Percentiles rank a stretch among this genome's conserved stretches.
These are phyloP conservation scores for Cercospora sp. DNA, from an alignment of 2,329 filamentous ascomycete species.

Conservation along the genomic window DNA sequence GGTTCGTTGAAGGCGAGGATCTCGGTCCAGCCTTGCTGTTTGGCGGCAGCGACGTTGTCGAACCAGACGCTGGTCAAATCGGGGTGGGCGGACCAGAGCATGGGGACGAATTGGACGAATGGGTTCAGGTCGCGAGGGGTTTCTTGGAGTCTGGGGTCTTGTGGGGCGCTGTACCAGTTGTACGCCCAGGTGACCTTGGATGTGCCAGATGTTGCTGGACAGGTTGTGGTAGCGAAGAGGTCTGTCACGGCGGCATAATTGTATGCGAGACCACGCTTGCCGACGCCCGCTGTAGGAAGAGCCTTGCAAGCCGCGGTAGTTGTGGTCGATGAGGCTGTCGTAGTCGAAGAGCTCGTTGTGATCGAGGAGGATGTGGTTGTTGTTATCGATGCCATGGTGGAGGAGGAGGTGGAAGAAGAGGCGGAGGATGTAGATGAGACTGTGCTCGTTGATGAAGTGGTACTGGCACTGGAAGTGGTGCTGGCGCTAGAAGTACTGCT, in stretches of 20 bases:
- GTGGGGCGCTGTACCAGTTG: slow-evolving; percentile 1
- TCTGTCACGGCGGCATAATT: background rate
- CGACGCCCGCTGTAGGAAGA: background rate
- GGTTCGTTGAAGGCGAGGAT: slow-evolving; percentile 5
- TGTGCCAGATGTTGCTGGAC: background rate
- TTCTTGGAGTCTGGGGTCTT: background rate
- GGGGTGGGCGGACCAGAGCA: slow-evolving; percentile 3
- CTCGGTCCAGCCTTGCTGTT: background rate
- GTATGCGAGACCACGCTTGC: slow-evolving; percentile 3
- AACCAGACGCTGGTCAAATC: slow-evolving; percentile 1
- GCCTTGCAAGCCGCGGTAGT: background rate
- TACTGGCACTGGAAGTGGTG: background rate
- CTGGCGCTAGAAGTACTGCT: background rate
- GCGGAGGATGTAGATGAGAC: background rate
- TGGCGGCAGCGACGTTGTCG: slow-evolving; percentile 1
- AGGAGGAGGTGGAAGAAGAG: background rate
- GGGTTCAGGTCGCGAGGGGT: background rate
- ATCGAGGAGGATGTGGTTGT: background rate
- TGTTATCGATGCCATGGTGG: background rate
- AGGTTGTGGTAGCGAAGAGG: background rate
- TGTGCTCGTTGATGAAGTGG: background rate
- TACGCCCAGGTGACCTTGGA: background rate
- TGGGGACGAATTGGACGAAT: background rate
- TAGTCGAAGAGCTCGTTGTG: background rate
- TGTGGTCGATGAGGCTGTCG: background rate